phyloP scores from a whole-genome alignment of 75 land plant genomes.

The Chamaecyparis obtusa region DNA sequence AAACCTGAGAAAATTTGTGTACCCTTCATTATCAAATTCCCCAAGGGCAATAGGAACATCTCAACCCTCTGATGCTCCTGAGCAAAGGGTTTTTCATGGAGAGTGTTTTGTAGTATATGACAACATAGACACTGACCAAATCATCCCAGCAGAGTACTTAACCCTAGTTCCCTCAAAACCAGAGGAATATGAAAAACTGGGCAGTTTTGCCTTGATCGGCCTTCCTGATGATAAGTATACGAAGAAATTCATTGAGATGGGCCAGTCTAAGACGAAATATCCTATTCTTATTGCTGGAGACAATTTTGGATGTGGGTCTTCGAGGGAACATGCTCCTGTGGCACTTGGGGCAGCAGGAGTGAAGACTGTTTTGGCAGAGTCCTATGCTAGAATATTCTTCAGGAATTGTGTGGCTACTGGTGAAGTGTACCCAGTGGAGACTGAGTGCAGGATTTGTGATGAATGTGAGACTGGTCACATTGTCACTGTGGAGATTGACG shows the following conservation, averaged over 20 bases:
- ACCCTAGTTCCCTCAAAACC: constrained; percentile 96
- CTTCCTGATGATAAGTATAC: constrained; percentile 52
- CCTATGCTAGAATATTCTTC: constrained; percentile 90
- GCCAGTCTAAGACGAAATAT: constrained; percentile 48
- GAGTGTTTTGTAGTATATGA: constrained; percentile 83
- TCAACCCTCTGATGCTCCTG: not conserved
- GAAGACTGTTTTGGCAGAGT: constrained; percentile 86
- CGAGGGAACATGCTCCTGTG: constrained; percentile 96
- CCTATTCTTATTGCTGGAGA: constrained; percentile 73
- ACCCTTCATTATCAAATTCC: not conserved
- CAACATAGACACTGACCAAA: constrained; percentile 99
- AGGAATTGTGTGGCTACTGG: constrained; percentile 96
- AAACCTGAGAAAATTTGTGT: not conserved
- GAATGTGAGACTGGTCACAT: constrained; percentile 86
- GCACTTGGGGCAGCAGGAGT: constrained; percentile 94
- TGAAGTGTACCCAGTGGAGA: constrained; percentile 87
- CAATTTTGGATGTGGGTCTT: constrained; percentile 99
- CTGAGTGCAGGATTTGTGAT: constrained; percentile 67
- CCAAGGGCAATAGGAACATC: constrained; percentile 2
- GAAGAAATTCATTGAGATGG: constrained; percentile 59
- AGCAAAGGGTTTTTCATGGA: constrained; percentile 57
- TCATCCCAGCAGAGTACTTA: constrained; percentile 94
- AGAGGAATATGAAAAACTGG: constrained; percentile 92
- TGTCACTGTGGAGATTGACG: constrained; percentile 77
- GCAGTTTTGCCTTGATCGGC: constrained; percentile 78